Base-by-base conservation (phyloP, 1,139 yeast genomes). In the Meyerozyma guilliermondii region DNA sequence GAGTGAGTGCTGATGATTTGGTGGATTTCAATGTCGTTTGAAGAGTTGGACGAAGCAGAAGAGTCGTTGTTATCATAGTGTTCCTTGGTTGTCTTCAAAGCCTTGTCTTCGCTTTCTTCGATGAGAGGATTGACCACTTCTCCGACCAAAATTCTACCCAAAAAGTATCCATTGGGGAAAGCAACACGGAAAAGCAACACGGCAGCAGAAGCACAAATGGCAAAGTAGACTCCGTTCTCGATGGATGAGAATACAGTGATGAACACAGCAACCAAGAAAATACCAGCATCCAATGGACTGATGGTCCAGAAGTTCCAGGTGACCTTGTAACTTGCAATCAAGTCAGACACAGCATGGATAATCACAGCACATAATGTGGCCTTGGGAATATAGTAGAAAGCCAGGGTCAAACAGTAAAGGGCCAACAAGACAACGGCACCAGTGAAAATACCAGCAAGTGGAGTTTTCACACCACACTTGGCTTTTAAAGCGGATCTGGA, bases 381-480 rank as follows among this genome's bases (percentile, higher is more conserved):
- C 56, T 86, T 88, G 44, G 97, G 96, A 62, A 91, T 91, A 68
- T 79, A 91, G 71, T 74, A 87, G 69, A 91, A 91, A 5, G 95
- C 84, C 42, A 73, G 73, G 9, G 97, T 88, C 53, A 91, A 76
- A 44, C 85, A 83, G 62, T 89, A 91, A 48, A 91, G 72, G 2
- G 97, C 96, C 49, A 91, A 70, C 50, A 91, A 67, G 22, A 91
- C 97, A 61, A 91, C 91, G 31, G 78, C 80, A 59, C 97, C 98
- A 23, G 96, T 88, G 66, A 81, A 86, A 43, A 88, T 75, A 66
- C 97, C 96, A 41, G 96, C 95, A 48, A 89, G 71, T 27, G 98
- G 98, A 33, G 98, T 91, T 58, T 91, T 79, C 38, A 91, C 98
- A 58, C 96, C 96, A 76, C 96, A 89, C 66, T 89, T 91, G 43